Evolutionary conservation across 2,329 filamentous ascomycete genomes (phyloP), one percentile per base, ranked within the genome.

Genomic region (Penicillium sp.): DNA sequence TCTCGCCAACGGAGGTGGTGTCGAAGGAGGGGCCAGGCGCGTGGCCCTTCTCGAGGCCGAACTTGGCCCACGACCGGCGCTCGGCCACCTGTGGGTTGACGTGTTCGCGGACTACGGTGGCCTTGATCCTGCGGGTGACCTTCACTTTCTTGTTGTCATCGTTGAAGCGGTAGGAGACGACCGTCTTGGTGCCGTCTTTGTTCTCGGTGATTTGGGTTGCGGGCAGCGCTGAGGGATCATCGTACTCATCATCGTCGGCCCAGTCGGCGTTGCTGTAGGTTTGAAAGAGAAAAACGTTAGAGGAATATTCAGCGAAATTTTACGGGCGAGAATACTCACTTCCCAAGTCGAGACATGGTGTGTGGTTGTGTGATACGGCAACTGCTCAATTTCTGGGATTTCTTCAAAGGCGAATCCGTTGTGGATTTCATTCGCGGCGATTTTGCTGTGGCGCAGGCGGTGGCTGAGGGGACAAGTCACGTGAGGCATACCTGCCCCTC

Each of bases 161-260:
- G 82, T 96, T 94, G 82, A 92, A 87, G 71, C 88, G 86, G 83
- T 91, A 96, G 64, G 90, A 91, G 73, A 96, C 89, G 70, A 95
- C 90, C 49, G 96, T 99, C 82, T 97, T 96, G 71, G 92, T 96
- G 76, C 96, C 95, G 78, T 99, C 95, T 82, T 97, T 96, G 87
- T 99, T 98, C 77, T 89, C 89, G 77, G 92, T 94, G 70, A 94
- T 90, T 81, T 95, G 89, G 69, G 91, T 88, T 69, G 90, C 85
- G 61, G 95, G 95, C 70, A 99, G 90, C 68, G 85, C 82, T 81
- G 90, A 86, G 79, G 95, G 90, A 80, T 92, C 89, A 73, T 94
- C 91, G 76, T 96, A 92, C 69, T 89, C 87, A 70, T 87, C 85
- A 76, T 95, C 91, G 82, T 98, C 95, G 77, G 95, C 94, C 94